A percentile compares a stretch with the other conserved stretches of the same genome.
These are phyloP conservation scores for Fusarium hainanense DNA, from an alignment of 2,329 filamentous ascomycete species.

Conservation along the genomic window DNA sequence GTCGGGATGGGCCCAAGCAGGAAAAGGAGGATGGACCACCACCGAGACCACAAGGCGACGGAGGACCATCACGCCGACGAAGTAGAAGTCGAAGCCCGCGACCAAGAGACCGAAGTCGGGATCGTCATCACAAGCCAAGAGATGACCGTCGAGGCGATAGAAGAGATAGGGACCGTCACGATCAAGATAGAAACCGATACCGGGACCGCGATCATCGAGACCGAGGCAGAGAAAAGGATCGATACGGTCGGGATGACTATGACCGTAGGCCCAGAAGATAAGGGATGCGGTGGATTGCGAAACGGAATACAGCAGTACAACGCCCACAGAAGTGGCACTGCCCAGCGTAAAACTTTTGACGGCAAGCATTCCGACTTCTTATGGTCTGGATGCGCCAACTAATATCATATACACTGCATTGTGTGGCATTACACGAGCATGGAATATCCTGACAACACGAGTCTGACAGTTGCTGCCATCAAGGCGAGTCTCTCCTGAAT, in stretches of 20 bases:
- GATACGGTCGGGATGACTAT: slow-evolving; percentile 38
- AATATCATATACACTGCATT: slow-evolving; percentile 29
- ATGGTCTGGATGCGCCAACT: slow-evolving; percentile 24
- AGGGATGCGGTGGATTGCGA: slow-evolving; percentile 18
- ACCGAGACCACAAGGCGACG: slow-evolving; percentile 13
- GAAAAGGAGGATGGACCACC: slow-evolving; percentile 31
- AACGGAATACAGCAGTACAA: slow-evolving; percentile 33
- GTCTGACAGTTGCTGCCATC: slow-evolving; percentile 25
- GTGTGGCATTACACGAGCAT: slow-evolving; percentile 34
- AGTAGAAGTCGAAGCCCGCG: slow-evolving; percentile 39
- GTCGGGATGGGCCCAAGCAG: slow-evolving; percentile 52
- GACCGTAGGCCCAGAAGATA: slow-evolving; percentile 39
- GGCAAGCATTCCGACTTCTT: slow-evolving; percentile 27
- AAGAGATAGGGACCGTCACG: slow-evolving; percentile 43
- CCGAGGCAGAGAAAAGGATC: slow-evolving; percentile 37
- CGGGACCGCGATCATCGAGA: slow-evolving; percentile 48
- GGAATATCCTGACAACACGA: slow-evolving; percentile 32
- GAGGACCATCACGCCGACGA: slow-evolving; percentile 9
- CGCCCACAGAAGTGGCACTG: slow-evolving; percentile 16
- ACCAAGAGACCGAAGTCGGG: slow-evolving; percentile 42
- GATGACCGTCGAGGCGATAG: slow-evolving; percentile 44
- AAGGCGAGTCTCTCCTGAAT: slow-evolving; percentile 6
- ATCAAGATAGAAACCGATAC: slow-evolving; percentile 45
- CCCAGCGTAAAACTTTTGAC: slow-evolving; percentile 22
- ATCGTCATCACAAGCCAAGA: slow-evolving; percentile 41